Percentiles rank a stretch among this genome's conserved stretches.
These are phyloP conservation scores for Aeschynomene evenia DNA, from an alignment of 306 rosid genomes.

Conservation along the genomic window DNA sequence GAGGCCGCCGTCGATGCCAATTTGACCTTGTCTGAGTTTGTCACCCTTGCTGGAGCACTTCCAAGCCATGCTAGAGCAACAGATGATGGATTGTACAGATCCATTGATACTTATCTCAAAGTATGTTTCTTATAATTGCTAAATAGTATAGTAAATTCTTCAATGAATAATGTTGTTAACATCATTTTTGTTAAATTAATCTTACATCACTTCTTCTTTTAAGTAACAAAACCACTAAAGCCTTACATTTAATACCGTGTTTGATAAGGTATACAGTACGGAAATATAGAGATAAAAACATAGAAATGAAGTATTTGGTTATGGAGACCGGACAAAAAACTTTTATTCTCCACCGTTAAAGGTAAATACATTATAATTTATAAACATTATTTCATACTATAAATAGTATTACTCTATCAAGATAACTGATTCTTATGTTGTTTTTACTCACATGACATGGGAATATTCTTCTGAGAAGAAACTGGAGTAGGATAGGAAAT, in stretches of 20 bases:
- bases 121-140: constrained; percentile 37
- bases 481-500: not conserved
- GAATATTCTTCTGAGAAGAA: constrained; percentile 2
- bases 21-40: constrained; percentile 60
- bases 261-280: no score
- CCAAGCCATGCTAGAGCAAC: constrained; percentile 77
- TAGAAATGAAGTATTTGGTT: no score
- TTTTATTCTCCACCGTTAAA: no score
- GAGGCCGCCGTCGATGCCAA: constrained; percentile 79
- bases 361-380: no score
- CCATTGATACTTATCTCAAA: constrained; percentile 91
- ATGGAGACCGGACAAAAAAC: no score
- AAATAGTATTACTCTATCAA: no score
- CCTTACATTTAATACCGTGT: no score
- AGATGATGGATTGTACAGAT: constrained; percentile 88
- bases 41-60: constrained; percentile 62
- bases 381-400: no score
- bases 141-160: not conserved
- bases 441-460: constrained; percentile 14
- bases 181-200: no score
- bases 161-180: not conserved
- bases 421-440: not conserved
- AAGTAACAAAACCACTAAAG: not conserved
- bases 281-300: no score
- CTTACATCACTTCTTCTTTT: no score